These are phyloP conservation scores for Aspergillus diversus DNA, from an alignment of 495 filamentous ascomycete genomes.

Conservation along the genomic window DNA sequence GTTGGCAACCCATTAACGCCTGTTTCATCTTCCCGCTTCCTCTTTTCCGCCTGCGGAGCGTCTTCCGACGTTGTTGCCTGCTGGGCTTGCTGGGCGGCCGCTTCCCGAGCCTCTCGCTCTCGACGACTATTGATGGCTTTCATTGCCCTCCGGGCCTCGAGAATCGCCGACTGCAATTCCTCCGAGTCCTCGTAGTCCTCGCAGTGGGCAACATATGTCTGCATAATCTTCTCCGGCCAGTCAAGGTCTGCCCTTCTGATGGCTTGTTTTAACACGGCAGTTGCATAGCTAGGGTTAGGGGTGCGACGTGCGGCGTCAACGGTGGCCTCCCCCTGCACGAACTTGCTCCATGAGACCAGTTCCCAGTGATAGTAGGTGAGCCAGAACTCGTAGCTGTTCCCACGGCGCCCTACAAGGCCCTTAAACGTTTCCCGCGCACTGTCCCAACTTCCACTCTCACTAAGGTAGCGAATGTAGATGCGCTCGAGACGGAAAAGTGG, in stretches of 20 bases:
- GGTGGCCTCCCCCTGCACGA: conserved; percentile 52
- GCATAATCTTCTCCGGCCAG: conserved; percentile 88
- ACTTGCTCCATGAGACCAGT: conserved; percentile 69
- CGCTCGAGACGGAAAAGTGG: conserved; percentile 85
- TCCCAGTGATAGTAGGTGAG: conserved; percentile 89
- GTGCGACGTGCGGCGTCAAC: conserved; percentile 49
- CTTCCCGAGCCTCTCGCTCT: conserved; percentile 64
- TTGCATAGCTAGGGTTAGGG: conserved; percentile 66
- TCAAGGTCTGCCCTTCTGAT: conserved; percentile 73
- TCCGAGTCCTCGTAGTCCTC: conserved; percentile 81
- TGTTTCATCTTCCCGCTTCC: conserved; percentile 68
- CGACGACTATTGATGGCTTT: conserved; percentile 66
- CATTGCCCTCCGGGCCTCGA: conserved; percentile 67
- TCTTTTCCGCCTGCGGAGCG: conserved; percentile 56
- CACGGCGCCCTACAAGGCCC: conserved; percentile 65
- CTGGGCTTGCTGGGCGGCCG: conserved; percentile 50
- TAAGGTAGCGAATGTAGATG: conserved; percentile 88
- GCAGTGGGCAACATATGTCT: conserved; percentile 81
- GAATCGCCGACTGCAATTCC: conserved; percentile 68
- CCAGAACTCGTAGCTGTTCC: conserved; percentile 90
- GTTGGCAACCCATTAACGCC: conserved; percentile 45
- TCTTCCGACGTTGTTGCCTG: conserved; percentile 33
- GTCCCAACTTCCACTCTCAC: conserved; percentile 70
- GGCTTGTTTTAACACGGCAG: conserved; percentile 72
- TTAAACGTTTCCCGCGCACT: conserved; percentile 75